Evolutionary conservation across 2,329 filamentous ascomycete genomes (phyloP).

Genomic region (Pseudocercospora cruenta): DNA sequence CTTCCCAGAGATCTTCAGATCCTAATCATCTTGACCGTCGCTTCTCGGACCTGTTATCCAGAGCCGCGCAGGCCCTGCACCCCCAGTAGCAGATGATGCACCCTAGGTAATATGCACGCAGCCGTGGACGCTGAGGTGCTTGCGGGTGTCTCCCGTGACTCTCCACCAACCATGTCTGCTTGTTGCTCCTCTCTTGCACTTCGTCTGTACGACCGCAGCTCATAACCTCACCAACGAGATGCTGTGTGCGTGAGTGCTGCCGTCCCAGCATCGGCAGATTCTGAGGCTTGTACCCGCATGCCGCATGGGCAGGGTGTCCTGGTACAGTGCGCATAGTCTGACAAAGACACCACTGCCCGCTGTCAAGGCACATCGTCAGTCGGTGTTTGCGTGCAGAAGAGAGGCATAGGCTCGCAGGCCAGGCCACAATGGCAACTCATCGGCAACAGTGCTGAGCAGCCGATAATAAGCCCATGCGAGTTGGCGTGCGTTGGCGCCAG

Average conservation of each 20-base stretch:
- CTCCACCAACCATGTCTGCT: slow-evolving; percentile 25
- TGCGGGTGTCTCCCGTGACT: slow-evolving; percentile 25
- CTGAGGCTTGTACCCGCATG: slow-evolving; percentile 25
- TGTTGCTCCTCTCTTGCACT: slow-evolving; percentile 15
- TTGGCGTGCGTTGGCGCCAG: slow-evolving; percentile 33
- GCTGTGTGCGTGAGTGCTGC: slow-evolving; percentile 27
- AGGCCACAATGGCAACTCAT: slow-evolving; percentile 27
- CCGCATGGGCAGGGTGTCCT: slow-evolving; percentile 28
- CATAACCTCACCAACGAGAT: slow-evolving; percentile 27
- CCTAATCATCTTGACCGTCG: slow-evolving; percentile 20
- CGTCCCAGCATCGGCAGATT: slow-evolving; percentile 23
- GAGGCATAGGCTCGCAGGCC: slow-evolving; percentile 24
- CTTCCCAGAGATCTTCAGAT: slow-evolving; percentile 29
- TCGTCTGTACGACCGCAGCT: slow-evolving; percentile 19
- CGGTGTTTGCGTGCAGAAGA: slow-evolving; percentile 30
- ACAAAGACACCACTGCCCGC: slow-evolving; percentile 30
- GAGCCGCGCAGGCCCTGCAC: slow-evolving; percentile 22
- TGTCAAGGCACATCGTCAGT: slow-evolving; percentile 25
- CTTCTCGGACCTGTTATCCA: slow-evolving; percentile 19
- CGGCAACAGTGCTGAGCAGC: slow-evolving; percentile 23
- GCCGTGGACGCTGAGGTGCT: slow-evolving; percentile 17
- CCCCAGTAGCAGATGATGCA: slow-evolving; percentile 15
- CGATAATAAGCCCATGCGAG: slow-evolving; percentile 32
- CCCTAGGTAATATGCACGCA: slow-evolving; percentile 27
- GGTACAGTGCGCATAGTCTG: slow-evolving; percentile 20